These are phyloP conservation scores for Prunella vulgaris DNA, from an alignment of 257 asterid species.

Conservation along the genomic window DNA sequence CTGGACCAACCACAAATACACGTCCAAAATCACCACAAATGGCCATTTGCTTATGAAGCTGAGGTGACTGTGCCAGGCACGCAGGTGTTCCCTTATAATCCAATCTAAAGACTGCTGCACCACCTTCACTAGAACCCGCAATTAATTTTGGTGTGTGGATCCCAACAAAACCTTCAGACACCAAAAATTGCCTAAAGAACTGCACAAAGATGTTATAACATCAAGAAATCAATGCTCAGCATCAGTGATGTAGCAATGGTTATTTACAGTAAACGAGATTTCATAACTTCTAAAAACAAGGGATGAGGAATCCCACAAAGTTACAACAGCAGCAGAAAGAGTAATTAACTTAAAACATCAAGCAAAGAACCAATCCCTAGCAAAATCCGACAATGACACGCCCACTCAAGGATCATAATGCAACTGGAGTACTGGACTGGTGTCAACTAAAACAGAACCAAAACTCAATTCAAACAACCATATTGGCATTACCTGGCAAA, in stretches of 20 bases:
- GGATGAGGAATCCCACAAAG: no score
- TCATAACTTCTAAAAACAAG: no score
- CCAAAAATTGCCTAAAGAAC: constrained; percentile 63
- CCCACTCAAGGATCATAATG: no score
- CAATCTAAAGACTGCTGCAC: constrained; percentile 80
- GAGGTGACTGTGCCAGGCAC: constrained; percentile 94
- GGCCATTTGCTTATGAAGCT: constrained; percentile 89
- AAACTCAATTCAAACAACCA: neutral
- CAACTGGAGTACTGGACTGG: neutral
- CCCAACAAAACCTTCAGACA: constrained; percentile 56
- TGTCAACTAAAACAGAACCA: neutral
- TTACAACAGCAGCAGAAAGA: no score
- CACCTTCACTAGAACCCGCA: constrained; percentile 95
- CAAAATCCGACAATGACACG: neutral
- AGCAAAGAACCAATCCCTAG: no score
- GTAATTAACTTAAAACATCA: no score
- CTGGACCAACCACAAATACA: constrained; percentile 88
- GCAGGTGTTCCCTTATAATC: constrained; percentile 87
- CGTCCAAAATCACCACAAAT: constrained; percentile 84
- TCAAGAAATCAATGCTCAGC: neutral
- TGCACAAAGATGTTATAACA: constrained; percentile 28
- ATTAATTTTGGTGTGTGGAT: constrained; percentile 84
- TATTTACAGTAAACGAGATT: neutral
- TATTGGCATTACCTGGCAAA: neutral
- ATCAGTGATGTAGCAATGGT: neutral